phyloP scores from a whole-genome alignment of 1,284 basidiomycete species.

The Moesziomyces antarcticus region DNA sequence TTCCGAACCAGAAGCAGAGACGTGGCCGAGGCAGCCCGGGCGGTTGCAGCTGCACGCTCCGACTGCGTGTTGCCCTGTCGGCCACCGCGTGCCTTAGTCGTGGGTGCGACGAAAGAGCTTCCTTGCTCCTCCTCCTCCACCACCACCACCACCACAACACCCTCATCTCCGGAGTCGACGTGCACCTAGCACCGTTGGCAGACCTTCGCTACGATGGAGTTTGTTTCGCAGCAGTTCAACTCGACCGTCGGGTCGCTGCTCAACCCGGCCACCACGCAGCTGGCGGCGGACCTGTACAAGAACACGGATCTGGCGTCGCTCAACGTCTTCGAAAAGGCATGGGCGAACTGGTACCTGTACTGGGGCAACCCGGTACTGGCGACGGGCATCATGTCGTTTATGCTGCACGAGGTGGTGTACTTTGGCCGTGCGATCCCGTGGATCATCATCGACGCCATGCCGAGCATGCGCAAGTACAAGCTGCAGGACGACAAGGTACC shows the following conservation, averaged over 20 bases:
- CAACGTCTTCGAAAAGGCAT: conserved; percentile 58
- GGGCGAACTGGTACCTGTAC: conserved; percentile 69
- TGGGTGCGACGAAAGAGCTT: too few species aligned
- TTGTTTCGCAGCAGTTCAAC: conserved; percentile 46
- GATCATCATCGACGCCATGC: conserved; percentile 93
- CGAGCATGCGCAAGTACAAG: conserved; percentile 95
- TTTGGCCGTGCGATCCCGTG: conserved; percentile 95
- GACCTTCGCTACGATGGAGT: conserved; percentile 35
- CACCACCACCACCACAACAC: conserved; percentile 9
- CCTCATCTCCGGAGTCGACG: conserved; percentile 4
- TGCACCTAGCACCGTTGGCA: not conserved
- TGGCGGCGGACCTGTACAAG: conserved; percentile 69
- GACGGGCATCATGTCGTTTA: conserved; percentile 91
- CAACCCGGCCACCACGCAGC: conserved; percentile 41
- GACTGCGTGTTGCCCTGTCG: conserved; percentile 5
- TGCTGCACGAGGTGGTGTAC: conserved; percentile 95
- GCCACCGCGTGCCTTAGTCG: too few species aligned
- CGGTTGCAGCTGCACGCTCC: not conserved
- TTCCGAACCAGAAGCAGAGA: not conserved
- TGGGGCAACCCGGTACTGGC: conserved; percentile 86
- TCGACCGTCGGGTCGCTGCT: conserved; percentile 44
- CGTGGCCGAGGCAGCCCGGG: too few species aligned
- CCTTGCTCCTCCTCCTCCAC: not conserved
- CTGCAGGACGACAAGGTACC: conserved; percentile 85
- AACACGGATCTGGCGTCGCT: conserved; percentile 54